Base-by-base conservation (phyloP, 305 asterid species). In the Solanum chacoense region DNA sequence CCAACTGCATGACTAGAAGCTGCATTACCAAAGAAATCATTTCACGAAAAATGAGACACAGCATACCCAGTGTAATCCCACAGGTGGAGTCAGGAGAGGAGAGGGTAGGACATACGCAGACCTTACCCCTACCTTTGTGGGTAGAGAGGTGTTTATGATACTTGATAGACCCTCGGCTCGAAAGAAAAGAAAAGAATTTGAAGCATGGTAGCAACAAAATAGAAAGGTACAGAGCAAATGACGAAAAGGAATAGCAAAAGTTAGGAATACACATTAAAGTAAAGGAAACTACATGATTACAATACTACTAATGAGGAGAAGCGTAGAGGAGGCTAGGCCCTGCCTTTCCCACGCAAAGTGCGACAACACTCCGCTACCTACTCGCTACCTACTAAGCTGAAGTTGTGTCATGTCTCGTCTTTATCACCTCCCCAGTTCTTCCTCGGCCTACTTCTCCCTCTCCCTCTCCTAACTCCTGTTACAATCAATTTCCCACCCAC, bases 1-100 rank as follows among this genome's bases (percentile, higher is more conserved):
- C 99, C 91, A 97, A 89, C 89, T 97, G 98, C 91, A 75, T 90
- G 80, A 81, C 93, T n/a, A 97, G 94, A 87, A 97, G 98, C 98
- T 97, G 97, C 94, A 91, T 69, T 37, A 22, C 74, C 86, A 45
- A 28, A 14, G 35, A 79, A 79, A 45, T 5, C 69, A 26, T 24
- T 38, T 79, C 85, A 79, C 13, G 1, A 34, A 28, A 67, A 36
- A 86, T 24, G 83, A 73, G 36, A 35, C 3, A 24, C 71, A 59
- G 0, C 71, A 59, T 59, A 59, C 71, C 26, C 28, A 22, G 11
- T 22, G 28, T 59, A 59, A 59, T 59, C 71, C 26, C 26, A 59
- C 26, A 22, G 8, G 71, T 20, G 71, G 69, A 59, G 71, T 20
- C 11, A 59, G 0, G 37, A 35, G 8, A 35, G 71, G 28, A 59